Percentiles rank a stretch among this genome's conserved stretches.
These are phyloP conservation scores for Aureobasidium sp. DNA, from an alignment of 2,329 filamentous ascomycete species.

Conservation along the genomic window DNA sequence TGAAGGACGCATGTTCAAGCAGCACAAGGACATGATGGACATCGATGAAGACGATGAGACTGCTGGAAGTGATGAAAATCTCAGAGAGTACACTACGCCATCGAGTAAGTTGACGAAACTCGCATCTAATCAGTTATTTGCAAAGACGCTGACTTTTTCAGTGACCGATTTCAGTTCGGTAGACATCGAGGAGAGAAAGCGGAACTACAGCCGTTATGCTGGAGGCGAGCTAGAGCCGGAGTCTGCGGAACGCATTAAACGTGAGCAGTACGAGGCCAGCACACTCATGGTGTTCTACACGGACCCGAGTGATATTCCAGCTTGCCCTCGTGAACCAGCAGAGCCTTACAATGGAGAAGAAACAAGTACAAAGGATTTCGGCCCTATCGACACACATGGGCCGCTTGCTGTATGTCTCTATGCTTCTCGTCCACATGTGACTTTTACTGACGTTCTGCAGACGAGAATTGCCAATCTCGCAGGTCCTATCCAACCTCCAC, in stretches of 20 bases:
- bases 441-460: background rate
- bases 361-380: conserved; percentile 32
- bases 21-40: conserved; percentile 59
- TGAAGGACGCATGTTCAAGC: conserved; percentile 49
- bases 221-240: conserved; percentile 35
- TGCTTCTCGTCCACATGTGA: background rate
- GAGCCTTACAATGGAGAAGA: conserved; percentile 31
- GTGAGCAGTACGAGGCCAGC: conserved; percentile 39
- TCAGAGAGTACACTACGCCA: conserved; percentile 17
- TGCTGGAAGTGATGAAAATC: conserved; percentile 45
- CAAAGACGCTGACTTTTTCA: background rate
- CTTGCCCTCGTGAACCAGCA: conserved; percentile 39
- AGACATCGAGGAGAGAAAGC: conserved; percentile 33
- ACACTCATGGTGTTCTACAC: conserved; percentile 44
- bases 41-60: conserved; percentile 56
- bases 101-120: background rate
- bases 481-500: conserved; percentile 15
- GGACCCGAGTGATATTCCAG: conserved; percentile 39
- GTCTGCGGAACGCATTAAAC: conserved; percentile 37
- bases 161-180: conserved; percentile 40
- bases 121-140: background rate
- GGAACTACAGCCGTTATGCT: conserved; percentile 41
- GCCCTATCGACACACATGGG: conserved; percentile 25
- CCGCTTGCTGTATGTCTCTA: conserved; percentile 16
- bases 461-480: conserved; percentile 9